These are phyloP conservation scores for Phoenix roebelenii DNA, from an alignment of 176 grass and related monocot genomes.

Conservation along the genomic window DNA sequence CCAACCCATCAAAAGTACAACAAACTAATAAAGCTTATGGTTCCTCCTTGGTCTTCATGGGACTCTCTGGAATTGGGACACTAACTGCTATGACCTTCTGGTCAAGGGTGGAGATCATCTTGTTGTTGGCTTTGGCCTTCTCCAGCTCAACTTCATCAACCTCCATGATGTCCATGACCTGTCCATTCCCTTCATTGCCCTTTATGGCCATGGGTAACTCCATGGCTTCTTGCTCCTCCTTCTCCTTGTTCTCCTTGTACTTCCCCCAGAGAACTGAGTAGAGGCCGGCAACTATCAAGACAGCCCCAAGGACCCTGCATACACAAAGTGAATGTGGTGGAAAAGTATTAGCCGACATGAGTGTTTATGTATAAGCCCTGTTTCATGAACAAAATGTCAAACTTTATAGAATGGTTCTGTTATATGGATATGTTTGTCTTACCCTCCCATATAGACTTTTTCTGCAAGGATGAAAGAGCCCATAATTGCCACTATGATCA, in stretches of 20 bases:
- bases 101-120: constrained; percentile 19
- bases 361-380: neutral
- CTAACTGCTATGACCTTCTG: constrained; percentile 15
- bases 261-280: constrained; percentile 97
- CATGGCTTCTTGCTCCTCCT: constrained; percentile 42
- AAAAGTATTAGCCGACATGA: neutral
- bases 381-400: too few relatives aligned
- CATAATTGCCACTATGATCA: constrained; percentile 98
- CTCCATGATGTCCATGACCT: constrained; percentile 51
- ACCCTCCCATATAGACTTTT: constrained; percentile 97
- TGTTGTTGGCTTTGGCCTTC: constrained; percentile 63
- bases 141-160: constrained; percentile 62
- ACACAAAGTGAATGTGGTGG: neutral
- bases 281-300: constrained; percentile 70
- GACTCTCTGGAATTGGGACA: constrained; percentile 28
- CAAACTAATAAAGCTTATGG: neutral
- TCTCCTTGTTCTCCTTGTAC: constrained; percentile 82
- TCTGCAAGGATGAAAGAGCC: constrained; percentile 94
- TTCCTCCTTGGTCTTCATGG: constrained; percentile 47
- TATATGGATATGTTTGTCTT: neutral
- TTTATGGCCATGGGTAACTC: constrained; percentile 63
- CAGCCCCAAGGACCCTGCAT: constrained; percentile 62
- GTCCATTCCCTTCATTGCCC: constrained; percentile 41
- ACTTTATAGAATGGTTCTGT: too few relatives aligned
- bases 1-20: constrained; percentile 8